Conservation (phyloP, 768 basidiomycete genomes). For the Mycena indigotica region DNA sequence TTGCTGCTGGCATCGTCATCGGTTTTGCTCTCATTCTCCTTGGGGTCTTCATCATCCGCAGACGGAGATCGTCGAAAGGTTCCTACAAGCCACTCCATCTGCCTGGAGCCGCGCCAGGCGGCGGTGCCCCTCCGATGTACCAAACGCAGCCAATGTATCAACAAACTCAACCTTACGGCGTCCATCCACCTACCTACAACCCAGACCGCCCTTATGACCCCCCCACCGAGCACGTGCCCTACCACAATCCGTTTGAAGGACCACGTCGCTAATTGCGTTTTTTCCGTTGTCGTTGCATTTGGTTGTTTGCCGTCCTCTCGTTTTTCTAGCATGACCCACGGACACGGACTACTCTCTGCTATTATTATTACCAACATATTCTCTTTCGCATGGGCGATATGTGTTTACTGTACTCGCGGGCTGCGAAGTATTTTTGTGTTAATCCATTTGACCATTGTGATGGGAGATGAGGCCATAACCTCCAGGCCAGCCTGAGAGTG, state of each 20-base stretch:
- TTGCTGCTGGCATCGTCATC: conserved; percentile 10
- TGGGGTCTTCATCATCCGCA: conserved; percentile 1
- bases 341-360: conserved; percentile 6
- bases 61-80: background rate
- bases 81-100: conserved; percentile 16
- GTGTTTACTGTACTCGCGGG: background rate
- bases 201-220: conserved; percentile 23
- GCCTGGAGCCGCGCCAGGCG: conserved; percentile 5
- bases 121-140: conserved; percentile 5
- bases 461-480: no score
- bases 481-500: no score
- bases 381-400: conserved; percentile 4
- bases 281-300: background rate
- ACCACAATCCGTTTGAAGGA: conserved; percentile 21
- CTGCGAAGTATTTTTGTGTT: background rate
- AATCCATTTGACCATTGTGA: background rate
- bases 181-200: conserved; percentile 14
- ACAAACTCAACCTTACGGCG: conserved; percentile 13
- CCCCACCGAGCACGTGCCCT: conserved; percentile 20
- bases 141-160: conserved; percentile 12
- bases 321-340: conserved; percentile 10
- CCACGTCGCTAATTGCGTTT: conserved; percentile 8
- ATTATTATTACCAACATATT: conserved; percentile 2
- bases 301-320: conserved; percentile 7
- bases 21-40: conserved; percentile 4